Evolutionary conservation across 2,329 filamentous ascomycete species (phyloP).

Genomic region (Paracorniculantispora psalliotae): DNA sequence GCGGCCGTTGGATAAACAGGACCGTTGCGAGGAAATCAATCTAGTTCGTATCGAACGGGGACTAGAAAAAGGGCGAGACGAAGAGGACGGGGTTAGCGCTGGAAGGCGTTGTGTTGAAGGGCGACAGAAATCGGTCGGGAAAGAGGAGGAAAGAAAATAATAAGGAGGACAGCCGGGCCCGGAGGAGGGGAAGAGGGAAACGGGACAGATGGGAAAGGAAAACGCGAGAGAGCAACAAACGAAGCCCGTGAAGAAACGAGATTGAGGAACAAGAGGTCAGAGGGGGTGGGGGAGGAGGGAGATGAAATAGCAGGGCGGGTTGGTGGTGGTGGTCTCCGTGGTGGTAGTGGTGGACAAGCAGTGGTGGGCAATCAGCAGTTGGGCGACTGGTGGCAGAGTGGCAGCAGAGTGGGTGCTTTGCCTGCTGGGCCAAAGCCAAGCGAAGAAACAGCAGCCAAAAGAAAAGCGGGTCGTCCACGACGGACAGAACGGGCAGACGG

Average conservation of each 20-base stretch:
- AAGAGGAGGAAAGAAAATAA: conserved; percentile 28
- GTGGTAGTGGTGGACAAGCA: not conserved
- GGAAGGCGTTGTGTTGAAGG: conserved; percentile 14
- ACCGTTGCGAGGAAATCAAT: not conserved
- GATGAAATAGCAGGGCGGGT: conserved; percentile 21
- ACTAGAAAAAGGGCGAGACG: conserved; percentile 16
- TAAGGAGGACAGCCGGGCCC: conserved; percentile 24
- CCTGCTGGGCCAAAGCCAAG: too few species aligned
- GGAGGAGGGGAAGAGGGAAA: too few species aligned
- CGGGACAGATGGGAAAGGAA: conserved; percentile 10
- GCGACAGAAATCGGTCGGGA: conserved; percentile 7
- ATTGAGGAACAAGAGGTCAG: conserved; percentile 15
- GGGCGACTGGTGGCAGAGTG: too few species aligned
- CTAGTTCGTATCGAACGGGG: conserved; percentile 12
- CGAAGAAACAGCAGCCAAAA: not conserved
- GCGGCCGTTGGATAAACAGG: not conserved
- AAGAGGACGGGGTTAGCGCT: conserved; percentile 20
- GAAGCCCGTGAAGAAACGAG: conserved; percentile 17
- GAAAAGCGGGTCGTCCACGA: not conserved
- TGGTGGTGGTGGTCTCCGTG: conserved; percentile 18
- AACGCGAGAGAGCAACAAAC: conserved; percentile 12
- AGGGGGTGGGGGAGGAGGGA: conserved; percentile 20
- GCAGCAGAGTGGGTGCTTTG: too few species aligned
- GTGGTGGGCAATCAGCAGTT: not conserved
- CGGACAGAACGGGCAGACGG: not conserved